These are phyloP conservation scores for Mrakia blollopis DNA, from an alignment of 768 basidiomycete species.

Conservation along the genomic window DNA sequence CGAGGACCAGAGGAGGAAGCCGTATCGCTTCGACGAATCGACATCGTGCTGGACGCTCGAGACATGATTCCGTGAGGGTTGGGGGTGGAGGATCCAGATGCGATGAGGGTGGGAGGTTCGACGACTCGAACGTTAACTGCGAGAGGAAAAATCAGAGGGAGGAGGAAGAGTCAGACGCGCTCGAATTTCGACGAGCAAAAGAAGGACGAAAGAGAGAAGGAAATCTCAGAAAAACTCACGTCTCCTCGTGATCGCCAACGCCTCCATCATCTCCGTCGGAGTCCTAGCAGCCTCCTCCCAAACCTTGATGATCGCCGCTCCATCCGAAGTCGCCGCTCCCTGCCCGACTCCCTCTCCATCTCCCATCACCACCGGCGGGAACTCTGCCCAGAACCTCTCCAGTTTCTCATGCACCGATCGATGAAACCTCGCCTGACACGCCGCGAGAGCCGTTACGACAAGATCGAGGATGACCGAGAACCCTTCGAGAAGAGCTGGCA, in stretches of 20 bases:
- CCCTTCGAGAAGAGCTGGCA: conserved; percentile 43
- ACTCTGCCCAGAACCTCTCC: conserved; percentile 34
- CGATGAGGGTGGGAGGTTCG: conserved; percentile 19
- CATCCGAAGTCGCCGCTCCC: conserved; percentile 5
- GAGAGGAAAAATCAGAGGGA: background rate
- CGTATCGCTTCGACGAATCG: background rate
- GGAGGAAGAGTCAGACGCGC: background rate
- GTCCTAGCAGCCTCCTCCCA: conserved; percentile 30
- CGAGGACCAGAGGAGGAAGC: background rate
- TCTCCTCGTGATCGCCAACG: conserved; percentile 27
- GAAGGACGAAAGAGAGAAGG: too few species aligned
- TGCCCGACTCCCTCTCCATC: conserved; percentile 6
- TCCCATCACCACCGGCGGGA: conserved; percentile 26
- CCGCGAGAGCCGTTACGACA: conserved; percentile 37
- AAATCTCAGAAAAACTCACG: conserved; percentile 6
- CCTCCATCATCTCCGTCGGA: conserved; percentile 26
- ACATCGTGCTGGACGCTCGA: background rate
- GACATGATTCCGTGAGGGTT: conserved; percentile 12
- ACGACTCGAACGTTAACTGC: conserved; percentile 30
- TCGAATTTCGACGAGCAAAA: background rate
- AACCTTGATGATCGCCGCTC: conserved; percentile 25
- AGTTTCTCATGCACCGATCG: conserved; percentile 33
- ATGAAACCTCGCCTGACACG: conserved; percentile 39
- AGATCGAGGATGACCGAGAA: conserved; percentile 41
- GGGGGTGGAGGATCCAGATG: conserved; percentile 17